phyloP scores from a whole-genome alignment of 495 filamentous ascomycete species.

The Astrothelium subdiscretum region DNA sequence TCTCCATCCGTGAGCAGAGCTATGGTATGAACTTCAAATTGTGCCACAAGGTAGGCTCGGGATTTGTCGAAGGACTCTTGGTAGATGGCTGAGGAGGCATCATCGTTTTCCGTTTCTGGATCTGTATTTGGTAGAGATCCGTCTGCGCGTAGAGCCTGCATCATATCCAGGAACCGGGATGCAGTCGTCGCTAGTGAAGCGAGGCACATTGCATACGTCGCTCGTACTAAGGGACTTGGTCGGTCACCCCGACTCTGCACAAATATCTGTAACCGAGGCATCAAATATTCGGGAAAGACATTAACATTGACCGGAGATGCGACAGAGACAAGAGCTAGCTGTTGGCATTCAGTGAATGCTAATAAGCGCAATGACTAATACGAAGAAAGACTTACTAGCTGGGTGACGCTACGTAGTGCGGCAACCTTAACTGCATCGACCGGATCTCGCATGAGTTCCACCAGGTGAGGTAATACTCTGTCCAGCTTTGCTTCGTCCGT shows the following conservation, averaged over 20 bases:
- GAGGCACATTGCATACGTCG: conserved; percentile 85
- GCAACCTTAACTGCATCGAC: conserved; percentile 72
- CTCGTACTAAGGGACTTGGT: conserved; percentile 60
- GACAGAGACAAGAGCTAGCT: conserved; percentile 70
- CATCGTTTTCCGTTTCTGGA: conserved; percentile 67
- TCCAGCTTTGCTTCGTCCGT: conserved; percentile 97
- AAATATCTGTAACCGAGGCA: conserved; percentile 68
- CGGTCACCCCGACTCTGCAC: conserved; percentile 44
- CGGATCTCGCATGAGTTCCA: conserved; percentile 67
- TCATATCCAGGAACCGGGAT: conserved; percentile 75
- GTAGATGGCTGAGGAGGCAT: conserved; percentile 46
- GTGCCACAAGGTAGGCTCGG: conserved; percentile 58
- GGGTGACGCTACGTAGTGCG: conserved; percentile 73
- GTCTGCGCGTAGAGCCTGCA: conserved; percentile 75
- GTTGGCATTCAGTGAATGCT: not conserved
- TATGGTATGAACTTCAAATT: conserved; percentile 83
- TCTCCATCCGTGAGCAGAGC: conserved; percentile 77
- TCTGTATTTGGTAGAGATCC: conserved; percentile 68
- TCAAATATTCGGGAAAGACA: conserved; percentile 89
- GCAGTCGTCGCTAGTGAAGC: conserved; percentile 87
- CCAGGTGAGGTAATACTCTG: conserved; percentile 80
- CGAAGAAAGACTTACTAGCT: conserved; percentile 40
- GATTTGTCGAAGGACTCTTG: conserved; percentile 77
- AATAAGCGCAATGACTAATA: not conserved
- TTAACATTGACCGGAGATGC: conserved; percentile 92